A percentile compares a stretch with the other conserved stretches of the same genome.
Evolutionary conservation across 164 flowering plant genomes (phyloP).

Genomic region (Berberis vulgaris): DNA sequence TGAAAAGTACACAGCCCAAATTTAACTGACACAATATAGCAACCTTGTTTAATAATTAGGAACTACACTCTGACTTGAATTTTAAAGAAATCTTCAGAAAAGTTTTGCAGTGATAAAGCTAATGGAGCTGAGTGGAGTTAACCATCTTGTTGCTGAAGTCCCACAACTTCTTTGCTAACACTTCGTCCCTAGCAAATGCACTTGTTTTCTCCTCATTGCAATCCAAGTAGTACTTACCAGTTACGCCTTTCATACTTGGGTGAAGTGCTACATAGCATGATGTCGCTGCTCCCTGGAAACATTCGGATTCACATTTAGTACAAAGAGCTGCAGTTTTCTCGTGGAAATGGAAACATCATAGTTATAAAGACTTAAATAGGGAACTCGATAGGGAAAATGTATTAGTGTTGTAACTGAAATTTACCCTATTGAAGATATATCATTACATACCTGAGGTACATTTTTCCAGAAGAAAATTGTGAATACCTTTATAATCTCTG

Average conservation of each 20-base stretch:
- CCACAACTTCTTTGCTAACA: conserved; percentile 71
- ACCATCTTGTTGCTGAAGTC: conserved; percentile 74
- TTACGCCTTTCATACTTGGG: conserved; percentile 63
- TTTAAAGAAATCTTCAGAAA: too few species aligned
- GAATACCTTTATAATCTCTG: conserved; percentile 46
- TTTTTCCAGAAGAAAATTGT: conserved; percentile 71
- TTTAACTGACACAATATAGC: too few species aligned
- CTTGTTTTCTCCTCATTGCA: conserved; percentile 67
- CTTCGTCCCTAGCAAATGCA: conserved; percentile 38
- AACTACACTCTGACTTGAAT: too few species aligned
- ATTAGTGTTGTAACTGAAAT: too few species aligned
- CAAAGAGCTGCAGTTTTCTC: not conserved
- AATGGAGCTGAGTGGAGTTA: conserved; percentile 18
- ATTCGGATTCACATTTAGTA: not conserved
- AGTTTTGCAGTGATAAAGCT: too few species aligned
- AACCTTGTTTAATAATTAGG: too few species aligned
- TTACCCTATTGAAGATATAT: not conserved
- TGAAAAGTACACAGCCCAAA: too few species aligned
- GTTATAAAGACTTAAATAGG: too few species aligned
- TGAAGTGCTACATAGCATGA: conserved; percentile 85
- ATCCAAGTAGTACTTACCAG: conserved; percentile 72
- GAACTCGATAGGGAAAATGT: not conserved
- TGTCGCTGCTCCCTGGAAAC: conserved; percentile 86
- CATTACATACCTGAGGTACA: conserved; percentile 66
- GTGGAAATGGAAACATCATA: not conserved